These are phyloP conservation scores for Syzygium oleosum DNA, from an alignment of 345 rosid genomes.

Conservation along the genomic window DNA sequence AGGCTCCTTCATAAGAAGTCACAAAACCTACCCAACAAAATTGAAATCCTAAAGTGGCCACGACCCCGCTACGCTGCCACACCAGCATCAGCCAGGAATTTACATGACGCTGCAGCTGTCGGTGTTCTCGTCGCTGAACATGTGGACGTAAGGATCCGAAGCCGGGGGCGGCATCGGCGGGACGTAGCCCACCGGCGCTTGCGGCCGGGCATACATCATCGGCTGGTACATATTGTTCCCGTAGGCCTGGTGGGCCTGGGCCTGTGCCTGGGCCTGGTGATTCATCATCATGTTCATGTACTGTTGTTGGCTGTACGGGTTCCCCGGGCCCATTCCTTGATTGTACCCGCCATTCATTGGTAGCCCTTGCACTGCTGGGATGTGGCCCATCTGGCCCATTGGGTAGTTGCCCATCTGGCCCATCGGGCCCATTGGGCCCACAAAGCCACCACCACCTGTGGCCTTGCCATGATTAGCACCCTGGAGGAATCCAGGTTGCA, in stretches of 20 bases:
- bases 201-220: constrained; percentile 72
- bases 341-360: constrained; percentile 54
- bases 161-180: constrained; percentile 45
- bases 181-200: constrained; percentile 48
- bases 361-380: constrained; percentile 69
- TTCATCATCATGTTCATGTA: constrained; percentile 69
- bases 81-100: not conserved
- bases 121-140: constrained; percentile 89
- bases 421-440: constrained; percentile 31
- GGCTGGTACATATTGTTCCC: constrained; percentile 77
- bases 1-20: not conserved
- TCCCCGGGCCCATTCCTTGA: constrained; percentile 39
- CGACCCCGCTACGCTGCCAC: not conserved
- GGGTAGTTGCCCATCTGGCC: constrained; percentile 28
- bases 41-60: not conserved
- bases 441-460: constrained; percentile 22
- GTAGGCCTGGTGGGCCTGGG: constrained; percentile 3
- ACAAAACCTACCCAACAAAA: not conserved
- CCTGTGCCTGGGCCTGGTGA: constrained; percentile 21
- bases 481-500: constrained; percentile 16
- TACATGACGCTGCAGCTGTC: constrained; percentile 86
- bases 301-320: constrained; percentile 58
- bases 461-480: constrained; percentile 11
- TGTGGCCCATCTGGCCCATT: constrained; percentile 27
- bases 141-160: constrained; percentile 50